Evolutionary conservation across 805 yeast genomes (phyloP), one percentile per base, ranked within the genome.

Genomic region (Spathaspora girioi): DNA sequence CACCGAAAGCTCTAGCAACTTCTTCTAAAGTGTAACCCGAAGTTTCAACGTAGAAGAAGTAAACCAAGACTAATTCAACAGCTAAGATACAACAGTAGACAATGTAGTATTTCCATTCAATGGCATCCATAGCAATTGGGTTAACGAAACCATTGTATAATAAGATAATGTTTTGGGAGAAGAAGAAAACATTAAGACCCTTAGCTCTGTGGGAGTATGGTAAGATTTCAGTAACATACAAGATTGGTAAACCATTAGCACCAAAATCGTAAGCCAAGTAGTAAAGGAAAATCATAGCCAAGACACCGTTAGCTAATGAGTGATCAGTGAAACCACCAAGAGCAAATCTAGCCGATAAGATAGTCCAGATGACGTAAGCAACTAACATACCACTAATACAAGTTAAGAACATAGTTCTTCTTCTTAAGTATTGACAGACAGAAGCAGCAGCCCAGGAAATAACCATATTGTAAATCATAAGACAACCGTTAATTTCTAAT

Each of bases 401-500:
- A n/a, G 58, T 48, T 10, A 69, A 35, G 49, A 69, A 67, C 49
- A 67, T 45, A 1, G 63, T 57, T 57, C 71, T 63, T 56, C 73
- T 58, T 45, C 62, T 68, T 51, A 67, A 62, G 14, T 46, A 46
- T 44, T 54, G 55, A 15, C 56, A 57, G n/a, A 57, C 48, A 7
- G 57, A 48, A 9, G 69, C 64, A 50, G 60, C 59, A 10, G 50
- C 46, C 41, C 53, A 44, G 9, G 71, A 59, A 48, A 66, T 54
- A 19, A 64, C 68, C 56, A 73, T 72, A 67, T 78, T 78, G 63
- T 70, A 79, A 52, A 76, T 64, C 74, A 71, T 75, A 55, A 79
- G 70, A 53, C 77, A 75, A 50, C 80, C 83, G 60, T 81, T 80
- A 60, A 80, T 73, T 47, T 75, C 61, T 50, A 80, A 70, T 63